Base-by-base conservation (phyloP, 495 filamentous ascomycete genomes). In the Penicillium robsamsonii region DNA sequence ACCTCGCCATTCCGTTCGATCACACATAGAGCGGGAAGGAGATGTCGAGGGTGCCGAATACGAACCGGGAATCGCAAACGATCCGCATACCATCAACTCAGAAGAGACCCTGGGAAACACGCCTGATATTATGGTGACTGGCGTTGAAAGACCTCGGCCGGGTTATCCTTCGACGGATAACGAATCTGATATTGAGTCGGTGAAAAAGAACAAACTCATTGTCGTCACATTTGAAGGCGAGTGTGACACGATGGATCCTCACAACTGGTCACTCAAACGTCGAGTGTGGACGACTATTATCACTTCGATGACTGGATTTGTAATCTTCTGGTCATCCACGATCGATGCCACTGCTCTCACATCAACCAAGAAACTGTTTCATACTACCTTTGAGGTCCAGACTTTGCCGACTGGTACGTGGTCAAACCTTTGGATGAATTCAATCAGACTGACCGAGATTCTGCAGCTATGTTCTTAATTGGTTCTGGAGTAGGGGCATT, bases 151-250 rank as follows among this genome's bases (percentile, higher is more conserved):
- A 25, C 35, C 22, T 2, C 29, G 52, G 24, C 27, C 52, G 18
- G 29, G 20, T 1, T 15, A 8, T 38, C 22, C 22, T 22, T 11
- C 12, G n/a, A 46, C 40, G 3, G 46, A 40, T 1, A 40, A 12
- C 40, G 48, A 38, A 15, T 17, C 41, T 31, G 35, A 38, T 12
- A 31, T 45, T 29, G 50, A 50, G 38, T 30, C 11, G 15, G 11
- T n/a, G 17, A 46, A 18, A 37, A 49, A 46, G 45, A 66, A 70
- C 22, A 70, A 74, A 60, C 74, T 84, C 33, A 84, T 85, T 27
- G 73, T 84, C 0, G 82, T 87, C 4, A 77, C 78, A 11, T 86
- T 75, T 59, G 78, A 83, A 31, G 71, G 75, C 6, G 77, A 78
- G 18, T 64, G 74, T 46, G 81, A 85, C 51, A 64, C 71, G 0